Conservation (phyloP, 306 rosid genomes). For the Cucurbita maxima region DNA sequence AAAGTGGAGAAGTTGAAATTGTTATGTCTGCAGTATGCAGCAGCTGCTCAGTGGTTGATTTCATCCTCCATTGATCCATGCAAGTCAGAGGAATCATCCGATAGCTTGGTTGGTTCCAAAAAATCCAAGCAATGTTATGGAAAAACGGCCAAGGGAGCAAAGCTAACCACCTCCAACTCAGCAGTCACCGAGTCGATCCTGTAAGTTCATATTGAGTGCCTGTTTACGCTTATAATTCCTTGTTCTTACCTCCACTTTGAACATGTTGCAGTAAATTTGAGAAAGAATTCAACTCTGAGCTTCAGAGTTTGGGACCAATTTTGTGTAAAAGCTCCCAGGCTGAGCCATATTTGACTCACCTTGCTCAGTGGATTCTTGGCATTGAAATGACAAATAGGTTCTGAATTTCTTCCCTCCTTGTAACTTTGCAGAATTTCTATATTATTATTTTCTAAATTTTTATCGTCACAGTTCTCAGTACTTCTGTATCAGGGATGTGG, state of each 20-base stretch:
- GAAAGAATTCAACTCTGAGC: constrained; percentile 73
- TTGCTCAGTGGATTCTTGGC: constrained; percentile 73
- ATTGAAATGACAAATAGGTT: constrained; percentile 36
- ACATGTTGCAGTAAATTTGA: constrained; percentile 56
- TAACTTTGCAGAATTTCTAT: background rate
- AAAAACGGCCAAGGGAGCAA: constrained; percentile 29
- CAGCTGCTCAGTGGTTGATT: constrained; percentile 86
- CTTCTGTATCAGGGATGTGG: background rate
- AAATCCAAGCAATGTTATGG: constrained; percentile 38
- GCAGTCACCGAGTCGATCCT: constrained; percentile 59
- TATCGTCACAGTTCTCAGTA: background rate
- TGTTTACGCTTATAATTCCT: background rate
- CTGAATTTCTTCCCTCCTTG: constrained; percentile 2
- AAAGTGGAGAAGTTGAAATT: constrained; percentile 74
- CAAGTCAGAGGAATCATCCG: constrained; percentile 28
- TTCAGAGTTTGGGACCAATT: constrained; percentile 66
- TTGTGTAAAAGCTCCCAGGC: constrained; percentile 69
- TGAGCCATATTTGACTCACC: constrained; percentile 77
- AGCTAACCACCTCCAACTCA: constrained; percentile 39
- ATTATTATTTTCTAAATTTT: background rate
- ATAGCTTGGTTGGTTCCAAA: constrained; percentile 17
- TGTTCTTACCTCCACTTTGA: background rate
- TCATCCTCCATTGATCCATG: constrained; percentile 51
- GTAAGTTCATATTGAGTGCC: constrained; percentile 30
- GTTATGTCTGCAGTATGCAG: constrained; percentile 80